These are phyloP conservation scores for Mortierella sp. DNA, from an alignment of 371 early-diverging fungal genomes.

Conservation along the genomic window DNA sequence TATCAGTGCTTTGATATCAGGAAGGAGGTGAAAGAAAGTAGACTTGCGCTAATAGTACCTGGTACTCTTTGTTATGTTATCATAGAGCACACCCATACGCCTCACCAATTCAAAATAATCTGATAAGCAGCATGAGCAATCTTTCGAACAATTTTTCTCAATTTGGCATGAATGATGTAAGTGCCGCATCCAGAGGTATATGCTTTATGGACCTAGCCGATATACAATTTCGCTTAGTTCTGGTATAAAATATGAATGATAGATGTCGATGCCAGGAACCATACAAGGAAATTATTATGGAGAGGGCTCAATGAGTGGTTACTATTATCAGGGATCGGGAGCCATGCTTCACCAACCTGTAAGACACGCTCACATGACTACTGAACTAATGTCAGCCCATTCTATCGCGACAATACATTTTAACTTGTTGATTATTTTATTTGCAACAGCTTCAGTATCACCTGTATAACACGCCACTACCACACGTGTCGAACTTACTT, in stretches of 20 bases:
- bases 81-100: conserved; percentile 40
- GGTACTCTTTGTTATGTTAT: neutral
- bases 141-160: conserved; percentile 43
- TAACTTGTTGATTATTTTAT: conserved; percentile 42
- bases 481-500: conserved; percentile 76
- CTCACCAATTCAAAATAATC: conserved; percentile 30
- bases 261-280: conserved; percentile 40
- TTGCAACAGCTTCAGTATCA: conserved; percentile 78
- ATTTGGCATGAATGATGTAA: conserved; percentile 48
- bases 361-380: conserved; percentile 4
- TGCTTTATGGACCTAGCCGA: neutral
- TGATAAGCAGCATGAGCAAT: conserved; percentile 34
- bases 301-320: conserved; percentile 35
- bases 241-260: neutral
- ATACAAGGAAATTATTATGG: conserved; percentile 44
- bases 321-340: conserved; percentile 47
- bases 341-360: conserved; percentile 56
- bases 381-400: neutral
- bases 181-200: neutral
- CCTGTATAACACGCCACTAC: conserved; percentile 76
- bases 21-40: neutral
- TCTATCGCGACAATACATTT: neutral
- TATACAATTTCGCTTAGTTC: neutral
- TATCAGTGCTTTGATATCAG: neutral
- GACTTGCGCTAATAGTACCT: neutral